phyloP scores from a whole-genome alignment of 2,329 filamentous ascomycete genomes.

The Hymenotorrendiella dingleyae region DNA sequence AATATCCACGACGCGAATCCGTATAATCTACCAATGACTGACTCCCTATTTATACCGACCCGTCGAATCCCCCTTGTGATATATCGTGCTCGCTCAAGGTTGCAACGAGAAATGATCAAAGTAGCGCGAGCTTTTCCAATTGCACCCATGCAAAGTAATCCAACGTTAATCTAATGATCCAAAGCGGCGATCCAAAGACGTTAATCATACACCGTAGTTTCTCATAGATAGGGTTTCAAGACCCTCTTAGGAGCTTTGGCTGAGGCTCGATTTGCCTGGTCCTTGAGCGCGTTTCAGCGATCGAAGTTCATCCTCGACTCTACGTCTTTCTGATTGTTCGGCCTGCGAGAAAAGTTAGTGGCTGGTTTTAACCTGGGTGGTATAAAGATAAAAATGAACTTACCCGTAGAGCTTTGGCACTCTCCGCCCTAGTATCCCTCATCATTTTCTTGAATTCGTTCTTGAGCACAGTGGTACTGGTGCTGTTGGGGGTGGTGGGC shows the following conservation, averaged over 20 bases:
- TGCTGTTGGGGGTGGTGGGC: conserved; percentile 33
- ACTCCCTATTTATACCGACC: too few species aligned
- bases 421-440: conserved; percentile 63
- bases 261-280: conserved; percentile 32
- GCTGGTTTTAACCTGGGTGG: too few species aligned
- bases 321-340: conserved; percentile 66
- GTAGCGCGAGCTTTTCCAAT: too few species aligned
- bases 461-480: conserved; percentile 62
- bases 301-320: conserved; percentile 58
- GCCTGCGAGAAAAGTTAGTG: conserved; percentile 39
- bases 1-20: too few species aligned
- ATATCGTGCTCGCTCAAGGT: too few species aligned
- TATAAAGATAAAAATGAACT: conserved; percentile 32
- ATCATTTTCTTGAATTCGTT: conserved; percentile 80
- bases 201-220: too few species aligned
- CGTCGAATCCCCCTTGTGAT: too few species aligned
- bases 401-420: conserved; percentile 58
- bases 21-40: too few species aligned
- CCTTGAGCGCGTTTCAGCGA: conserved; percentile 34
- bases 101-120: too few species aligned
- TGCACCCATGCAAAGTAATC: too few species aligned
- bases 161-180: background rate
- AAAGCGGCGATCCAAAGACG: background rate
- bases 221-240: too few species aligned
- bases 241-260: too few species aligned